These are phyloP conservation scores for Colletotrichum lupini DNA, from an alignment of 2,329 filamentous ascomycete species.

Conservation along the genomic window DNA sequence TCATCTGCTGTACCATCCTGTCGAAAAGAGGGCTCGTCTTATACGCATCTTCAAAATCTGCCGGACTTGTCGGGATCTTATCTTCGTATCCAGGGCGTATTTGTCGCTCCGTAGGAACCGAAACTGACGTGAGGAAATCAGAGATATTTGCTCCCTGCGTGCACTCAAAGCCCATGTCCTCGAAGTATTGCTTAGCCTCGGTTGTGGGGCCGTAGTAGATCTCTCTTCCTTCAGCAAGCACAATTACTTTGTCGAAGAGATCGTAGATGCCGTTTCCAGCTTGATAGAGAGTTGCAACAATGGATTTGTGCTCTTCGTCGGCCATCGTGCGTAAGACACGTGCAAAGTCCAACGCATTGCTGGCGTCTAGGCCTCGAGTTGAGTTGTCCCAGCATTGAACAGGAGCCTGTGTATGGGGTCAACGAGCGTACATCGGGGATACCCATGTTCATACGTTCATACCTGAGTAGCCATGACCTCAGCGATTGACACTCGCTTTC, in stretches of 20 bases:
- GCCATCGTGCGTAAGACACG: slow-evolving; percentile 74
- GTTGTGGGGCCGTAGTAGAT: slow-evolving; percentile 77
- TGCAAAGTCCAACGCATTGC: slow-evolving; percentile 79
- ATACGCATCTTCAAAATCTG: slow-evolving; percentile 64
- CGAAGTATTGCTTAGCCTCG: slow-evolving; percentile 72
- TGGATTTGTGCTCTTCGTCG: slow-evolving; percentile 70
- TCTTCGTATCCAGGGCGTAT: slow-evolving; percentile 74
- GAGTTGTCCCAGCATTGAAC: slow-evolving; percentile 77
- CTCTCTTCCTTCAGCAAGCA: slow-evolving; percentile 80
- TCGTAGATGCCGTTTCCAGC: slow-evolving; percentile 76
- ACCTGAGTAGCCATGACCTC: slow-evolving; percentile 64
- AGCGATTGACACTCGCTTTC: slow-evolving; percentile 80
- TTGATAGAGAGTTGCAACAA: slow-evolving; percentile 77
- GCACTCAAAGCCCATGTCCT: slow-evolving; percentile 74
- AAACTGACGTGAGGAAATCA: slow-evolving; percentile 78
- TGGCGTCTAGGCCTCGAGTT: slow-evolving; percentile 77
- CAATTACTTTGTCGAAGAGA: slow-evolving; percentile 78
- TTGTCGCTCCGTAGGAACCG: slow-evolving; percentile 77
- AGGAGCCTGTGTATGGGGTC: slow-evolving; percentile 57
- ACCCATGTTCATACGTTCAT: background rate
- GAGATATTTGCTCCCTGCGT: slow-evolving; percentile 73
- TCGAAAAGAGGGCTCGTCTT: slow-evolving; percentile 51
- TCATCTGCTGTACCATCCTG: slow-evolving; percentile 52
- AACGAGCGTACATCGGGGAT: slow-evolving; percentile 29
- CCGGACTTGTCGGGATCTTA: slow-evolving; percentile 74